Percentiles rank a stretch among this genome's conserved stretches.
Evolutionary conservation across 306 rosid genomes (phyloP).

Genomic region (Trifolium fragiferum): DNA sequence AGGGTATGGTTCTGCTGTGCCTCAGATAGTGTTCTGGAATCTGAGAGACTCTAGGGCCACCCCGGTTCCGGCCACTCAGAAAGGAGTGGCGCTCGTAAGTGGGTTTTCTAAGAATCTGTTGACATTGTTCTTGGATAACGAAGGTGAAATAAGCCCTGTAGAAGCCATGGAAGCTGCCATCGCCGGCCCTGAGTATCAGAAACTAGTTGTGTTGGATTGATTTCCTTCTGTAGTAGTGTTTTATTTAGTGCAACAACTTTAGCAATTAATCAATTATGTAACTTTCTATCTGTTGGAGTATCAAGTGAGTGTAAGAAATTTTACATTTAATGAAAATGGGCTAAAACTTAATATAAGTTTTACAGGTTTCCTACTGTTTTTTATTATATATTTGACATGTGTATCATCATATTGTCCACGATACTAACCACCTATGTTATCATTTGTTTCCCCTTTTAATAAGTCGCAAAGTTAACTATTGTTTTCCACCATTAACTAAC

Average conservation of each 20-base stretch:
- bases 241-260: neutral
- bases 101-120: conserved; percentile 79
- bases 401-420: neutral
- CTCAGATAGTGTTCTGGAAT: conserved; percentile 76
- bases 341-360: neutral
- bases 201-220: conserved; percentile 53
- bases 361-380: neutral
- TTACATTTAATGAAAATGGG: neutral
- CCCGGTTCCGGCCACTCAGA: conserved; percentile 54
- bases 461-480: neutral
- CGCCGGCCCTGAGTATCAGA: conserved; percentile 54
- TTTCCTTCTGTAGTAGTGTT: neutral
- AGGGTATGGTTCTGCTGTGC: conserved; percentile 59
- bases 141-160: conserved; percentile 50
- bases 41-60: conserved; percentile 61
- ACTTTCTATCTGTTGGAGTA: neutral
- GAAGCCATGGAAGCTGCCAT: conserved; percentile 54
- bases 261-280: neutral
- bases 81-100: conserved; percentile 76
- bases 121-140: conserved; percentile 62
- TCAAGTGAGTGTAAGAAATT: neutral
- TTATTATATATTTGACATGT: too few relatives aligned
- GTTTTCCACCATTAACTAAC: neutral
- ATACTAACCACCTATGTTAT: neutral
- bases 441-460: neutral